These are phyloP conservation scores for Neofusicoccum laricinum DNA, from an alignment of 2,329 filamentous ascomycete species.

Conservation along the genomic window DNA sequence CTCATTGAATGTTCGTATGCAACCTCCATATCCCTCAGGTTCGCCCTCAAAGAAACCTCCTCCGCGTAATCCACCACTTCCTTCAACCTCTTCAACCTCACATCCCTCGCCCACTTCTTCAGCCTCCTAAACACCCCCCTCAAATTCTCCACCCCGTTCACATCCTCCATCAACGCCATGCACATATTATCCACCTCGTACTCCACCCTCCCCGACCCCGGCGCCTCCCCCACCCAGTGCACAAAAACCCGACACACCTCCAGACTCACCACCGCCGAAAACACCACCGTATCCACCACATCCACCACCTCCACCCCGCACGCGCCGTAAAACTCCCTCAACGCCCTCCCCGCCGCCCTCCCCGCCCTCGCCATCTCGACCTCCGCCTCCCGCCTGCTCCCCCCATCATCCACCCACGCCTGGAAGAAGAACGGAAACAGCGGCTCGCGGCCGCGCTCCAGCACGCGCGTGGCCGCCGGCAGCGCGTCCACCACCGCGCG, in stretches of 20 bases:
- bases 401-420: background rate
- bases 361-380: background rate
- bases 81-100: slow-evolving; percentile 70
- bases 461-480: background rate
- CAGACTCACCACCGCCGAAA: background rate
- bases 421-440: background rate
- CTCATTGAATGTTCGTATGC: background rate
- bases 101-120: background rate
- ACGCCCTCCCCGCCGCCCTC: background rate
- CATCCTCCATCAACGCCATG: background rate
- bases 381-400: background rate
- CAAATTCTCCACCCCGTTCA: background rate
- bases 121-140: background rate
- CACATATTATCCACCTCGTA: background rate
- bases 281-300: background rate
- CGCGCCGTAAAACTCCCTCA: background rate
- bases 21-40: background rate
- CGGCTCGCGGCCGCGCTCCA: background rate
- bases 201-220: background rate
- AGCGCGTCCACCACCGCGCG: background rate
- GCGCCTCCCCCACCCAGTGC: background rate
- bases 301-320: too few relatives aligned
- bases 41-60: background rate
- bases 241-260: background rate
- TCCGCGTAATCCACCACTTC: slow-evolving; percentile 71